Percentiles rank a stretch among this genome's conserved stretches.
phyloP scores from a whole-genome alignment of 1,139 yeast genomes.

The Yarrowia galli region DNA sequence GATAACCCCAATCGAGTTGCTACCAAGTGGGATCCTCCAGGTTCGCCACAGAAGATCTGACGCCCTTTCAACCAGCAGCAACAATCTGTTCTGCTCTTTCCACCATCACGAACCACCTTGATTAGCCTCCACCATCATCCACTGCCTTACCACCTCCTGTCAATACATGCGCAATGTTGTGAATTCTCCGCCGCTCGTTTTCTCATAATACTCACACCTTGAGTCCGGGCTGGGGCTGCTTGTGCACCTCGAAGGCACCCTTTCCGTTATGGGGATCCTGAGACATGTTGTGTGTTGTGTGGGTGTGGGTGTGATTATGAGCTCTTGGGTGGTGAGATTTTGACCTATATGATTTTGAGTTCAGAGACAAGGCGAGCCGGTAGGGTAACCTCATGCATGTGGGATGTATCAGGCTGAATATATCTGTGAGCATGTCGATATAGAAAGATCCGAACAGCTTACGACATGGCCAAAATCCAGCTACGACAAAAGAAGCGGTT shows the following conservation, averaged over 20 bases:
- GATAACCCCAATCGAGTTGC: too few relatives aligned
- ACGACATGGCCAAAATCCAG: constrained; percentile 23
- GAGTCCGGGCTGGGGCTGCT: constrained; percentile 34
- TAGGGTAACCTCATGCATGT: not conserved
- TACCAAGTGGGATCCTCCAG: too few relatives aligned
- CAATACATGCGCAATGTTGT: not conserved
- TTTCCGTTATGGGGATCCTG: constrained; percentile 37
- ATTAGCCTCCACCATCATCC: not conserved
- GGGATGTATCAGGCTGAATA: not conserved
- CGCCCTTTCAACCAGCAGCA: too few relatives aligned
- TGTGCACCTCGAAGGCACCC: constrained; percentile 39
- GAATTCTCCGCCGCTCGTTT: not conserved
- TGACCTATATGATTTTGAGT: not conserved
- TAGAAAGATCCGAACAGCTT: not conserved
- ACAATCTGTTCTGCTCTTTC: too few relatives aligned
- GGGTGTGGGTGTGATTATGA: not conserved
- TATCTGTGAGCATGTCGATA: not conserved
- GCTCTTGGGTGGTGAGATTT: constrained; percentile 27
- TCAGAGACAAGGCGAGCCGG: constrained; percentile 5
- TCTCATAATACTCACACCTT: constrained; percentile 19
- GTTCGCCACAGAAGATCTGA: too few relatives aligned
- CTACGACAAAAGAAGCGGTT: constrained; percentile 33
- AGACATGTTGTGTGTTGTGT: constrained; percentile 24
- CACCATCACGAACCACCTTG: not conserved
- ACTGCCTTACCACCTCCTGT: constrained; percentile 1